Conservation (phyloP, 2,329 filamentous ascomycete species). For the Escovopsis sp. region DNA sequence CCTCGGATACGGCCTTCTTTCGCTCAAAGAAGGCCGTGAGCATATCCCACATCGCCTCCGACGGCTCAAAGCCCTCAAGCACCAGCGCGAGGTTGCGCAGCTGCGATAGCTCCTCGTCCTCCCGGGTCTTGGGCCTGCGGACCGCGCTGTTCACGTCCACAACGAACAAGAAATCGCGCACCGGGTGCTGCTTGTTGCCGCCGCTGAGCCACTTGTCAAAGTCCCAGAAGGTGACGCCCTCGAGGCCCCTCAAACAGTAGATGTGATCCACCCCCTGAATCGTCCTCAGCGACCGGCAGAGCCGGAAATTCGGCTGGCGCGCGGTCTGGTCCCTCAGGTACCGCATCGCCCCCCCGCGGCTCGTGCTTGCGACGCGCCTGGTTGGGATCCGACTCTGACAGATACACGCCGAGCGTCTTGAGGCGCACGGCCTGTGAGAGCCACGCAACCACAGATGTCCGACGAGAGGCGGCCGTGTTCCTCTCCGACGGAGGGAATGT, state of each 20-base stretch:
- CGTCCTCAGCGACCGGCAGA: conserved; percentile 21
- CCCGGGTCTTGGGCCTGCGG: conserved; percentile 7
- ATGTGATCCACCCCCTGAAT: conserved; percentile 32
- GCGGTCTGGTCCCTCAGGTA: conserved; percentile 17
- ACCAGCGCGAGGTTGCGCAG: conserved; percentile 12
- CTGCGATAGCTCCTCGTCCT: conserved; percentile 4
- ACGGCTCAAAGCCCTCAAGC: conserved; percentile 2
- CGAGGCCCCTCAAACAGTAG: conserved; percentile 27
- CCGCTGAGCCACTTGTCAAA: conserved; percentile 14
- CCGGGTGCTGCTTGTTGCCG: background rate
- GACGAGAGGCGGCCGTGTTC: conserved; percentile 19
- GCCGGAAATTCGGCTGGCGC: conserved; percentile 26
- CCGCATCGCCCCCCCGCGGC: conserved; percentile 5
- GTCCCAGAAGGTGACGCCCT: conserved; percentile 27
- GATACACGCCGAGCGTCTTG: conserved; percentile 24
- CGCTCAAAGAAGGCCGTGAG: background rate
- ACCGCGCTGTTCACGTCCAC: conserved; percentile 14
- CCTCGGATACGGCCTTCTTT: no score
- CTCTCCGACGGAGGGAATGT: conserved; percentile 7
- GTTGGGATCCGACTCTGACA: conserved; percentile 20
- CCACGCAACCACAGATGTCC: conserved; percentile 22
- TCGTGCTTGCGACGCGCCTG: conserved; percentile 26
- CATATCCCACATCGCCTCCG: conserved; percentile 5
- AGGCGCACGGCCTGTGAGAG: conserved; percentile 24
- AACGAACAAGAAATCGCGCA: conserved; percentile 18